These are phyloP conservation scores for Peronosclerospora sorghi DNA, from an alignment of 352 stramenopile genomes.

Conservation along the genomic window DNA sequence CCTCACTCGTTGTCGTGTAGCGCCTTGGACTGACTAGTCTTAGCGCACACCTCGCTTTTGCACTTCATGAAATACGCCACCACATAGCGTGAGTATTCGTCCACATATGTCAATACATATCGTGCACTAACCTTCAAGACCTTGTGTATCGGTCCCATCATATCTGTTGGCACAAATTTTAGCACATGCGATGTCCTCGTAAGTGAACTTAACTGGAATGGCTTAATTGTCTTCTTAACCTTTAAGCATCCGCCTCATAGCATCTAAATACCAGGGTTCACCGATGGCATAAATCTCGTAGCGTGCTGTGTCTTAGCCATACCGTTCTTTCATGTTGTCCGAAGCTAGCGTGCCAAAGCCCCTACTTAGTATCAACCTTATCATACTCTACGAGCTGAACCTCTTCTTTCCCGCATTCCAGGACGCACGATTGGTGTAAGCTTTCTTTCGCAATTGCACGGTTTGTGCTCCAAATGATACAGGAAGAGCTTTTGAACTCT, in stretches of 20 bases:
- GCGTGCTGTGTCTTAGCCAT: background rate
- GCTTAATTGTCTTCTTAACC: background rate
- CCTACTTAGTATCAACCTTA: background rate
- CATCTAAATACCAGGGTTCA: background rate
- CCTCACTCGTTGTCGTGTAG: slow-evolving; percentile 12
- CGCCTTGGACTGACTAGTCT: background rate
- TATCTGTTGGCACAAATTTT: background rate
- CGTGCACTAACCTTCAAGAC: background rate
- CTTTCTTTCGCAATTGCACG: background rate
- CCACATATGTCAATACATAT: background rate
- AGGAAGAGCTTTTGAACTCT: background rate
- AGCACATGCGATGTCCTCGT: background rate
- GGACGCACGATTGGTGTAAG: background rate
- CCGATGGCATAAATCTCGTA: background rate
- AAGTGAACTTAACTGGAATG: background rate
- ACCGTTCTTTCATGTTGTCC: background rate
- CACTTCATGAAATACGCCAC: background rate
- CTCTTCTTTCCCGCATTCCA: background rate
- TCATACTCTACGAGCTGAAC: background rate
- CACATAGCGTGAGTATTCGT: background rate
- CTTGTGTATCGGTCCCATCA: slow-evolving; percentile 1
- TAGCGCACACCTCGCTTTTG: background rate
- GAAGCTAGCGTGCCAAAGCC: background rate
- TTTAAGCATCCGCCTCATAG: background rate
- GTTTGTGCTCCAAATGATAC: background rate